Percentiles rank a stretch among this genome's conserved stretches.
These are phyloP conservation scores for Starmerella stellata DNA, from an alignment of 805 yeast species.

Conservation along the genomic window DNA sequence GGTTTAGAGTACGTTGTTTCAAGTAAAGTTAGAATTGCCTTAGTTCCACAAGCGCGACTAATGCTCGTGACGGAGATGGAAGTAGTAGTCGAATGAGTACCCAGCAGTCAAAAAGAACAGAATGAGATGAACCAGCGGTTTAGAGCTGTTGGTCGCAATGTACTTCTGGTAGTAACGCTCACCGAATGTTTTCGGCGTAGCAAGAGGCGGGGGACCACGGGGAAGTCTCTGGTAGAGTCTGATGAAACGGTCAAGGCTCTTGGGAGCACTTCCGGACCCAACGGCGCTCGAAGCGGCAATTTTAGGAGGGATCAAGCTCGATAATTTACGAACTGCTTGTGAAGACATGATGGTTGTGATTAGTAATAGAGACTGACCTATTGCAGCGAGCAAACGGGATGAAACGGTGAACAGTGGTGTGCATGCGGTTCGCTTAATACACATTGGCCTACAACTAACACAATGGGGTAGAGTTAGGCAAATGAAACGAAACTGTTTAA, in stretches of 20 bases:
- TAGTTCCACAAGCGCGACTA: constrained; percentile 2
- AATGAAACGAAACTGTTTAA: no score
- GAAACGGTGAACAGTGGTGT: no score
- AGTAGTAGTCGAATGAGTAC: constrained; percentile 81
- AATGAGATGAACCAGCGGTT: constrained; percentile 44
- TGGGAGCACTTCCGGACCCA: constrained; percentile 90
- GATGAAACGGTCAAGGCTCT: constrained; percentile 89
- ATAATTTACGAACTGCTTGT: constrained; percentile 77
- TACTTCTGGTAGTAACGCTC: constrained; percentile 61
- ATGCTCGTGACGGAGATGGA: constrained; percentile 39
- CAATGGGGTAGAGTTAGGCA: no score
- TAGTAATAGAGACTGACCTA: no score
- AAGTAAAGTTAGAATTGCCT: neutral
- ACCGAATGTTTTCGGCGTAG: constrained; percentile 32
- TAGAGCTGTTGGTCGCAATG: constrained; percentile 23
- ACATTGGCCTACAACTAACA: no score
- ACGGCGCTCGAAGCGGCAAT: constrained; percentile 89
- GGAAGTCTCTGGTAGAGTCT: constrained; percentile 91
- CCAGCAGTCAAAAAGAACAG: constrained; percentile 53
- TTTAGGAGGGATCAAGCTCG: constrained; percentile 97
- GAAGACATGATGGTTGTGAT: constrained; percentile 39
- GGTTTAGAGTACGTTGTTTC: neutral
- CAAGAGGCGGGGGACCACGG: constrained; percentile 71
- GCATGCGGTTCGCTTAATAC: no score
- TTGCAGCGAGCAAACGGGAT: no score